phyloP scores from a whole-genome alignment of 2,329 filamentous ascomycete species.

The Biscogniauxia sp. region DNA sequence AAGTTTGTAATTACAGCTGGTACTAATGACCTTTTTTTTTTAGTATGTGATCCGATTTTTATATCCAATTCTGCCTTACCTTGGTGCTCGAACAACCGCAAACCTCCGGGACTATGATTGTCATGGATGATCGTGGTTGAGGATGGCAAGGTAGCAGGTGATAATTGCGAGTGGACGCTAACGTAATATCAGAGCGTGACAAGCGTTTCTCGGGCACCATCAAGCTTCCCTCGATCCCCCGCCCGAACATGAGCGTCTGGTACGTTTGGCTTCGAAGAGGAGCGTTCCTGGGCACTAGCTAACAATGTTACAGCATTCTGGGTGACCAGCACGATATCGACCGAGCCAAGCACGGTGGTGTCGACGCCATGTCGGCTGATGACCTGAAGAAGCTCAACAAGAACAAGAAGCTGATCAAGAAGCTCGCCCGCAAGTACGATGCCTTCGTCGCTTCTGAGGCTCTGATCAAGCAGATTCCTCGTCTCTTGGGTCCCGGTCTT shows the following conservation, averaged over 20 bases:
- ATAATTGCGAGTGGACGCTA: background rate
- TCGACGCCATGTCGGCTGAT: slow-evolving; percentile 97
- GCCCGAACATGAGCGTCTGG: slow-evolving; percentile 55
- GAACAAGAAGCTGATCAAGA: slow-evolving; percentile 99
- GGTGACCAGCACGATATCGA: slow-evolving; percentile 94
- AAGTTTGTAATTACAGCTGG: background rate
- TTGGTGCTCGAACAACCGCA: too few species aligned
- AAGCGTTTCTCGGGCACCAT: slow-evolving; percentile 99
- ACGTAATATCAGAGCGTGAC: slow-evolving; percentile 69
- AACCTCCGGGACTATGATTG: too few species aligned
- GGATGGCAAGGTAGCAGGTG: background rate
- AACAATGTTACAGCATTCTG: slow-evolving; percentile 47
- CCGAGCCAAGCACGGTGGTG: slow-evolving; percentile 97
- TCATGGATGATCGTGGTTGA: too few species aligned
- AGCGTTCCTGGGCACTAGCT: slow-evolving; percentile 39
- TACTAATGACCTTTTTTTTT: background rate
- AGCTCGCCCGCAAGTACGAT: slow-evolving; percentile 99
- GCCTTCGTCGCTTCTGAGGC: slow-evolving; percentile 96
- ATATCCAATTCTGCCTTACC: too few species aligned
- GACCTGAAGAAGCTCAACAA: slow-evolving; percentile 99
- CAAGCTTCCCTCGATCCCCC: slow-evolving; percentile 87
- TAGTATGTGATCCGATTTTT: background rate
- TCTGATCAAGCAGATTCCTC: slow-evolving; percentile 99
- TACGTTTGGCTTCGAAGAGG: background rate
- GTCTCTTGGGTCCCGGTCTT: slow-evolving; percentile 97